A percentile compares a stretch with the other conserved stretches of the same genome.
Evolutionary conservation across 1,284 basidiomycete species (phyloP).

Genomic region (Sphaerobolus stellatus): DNA sequence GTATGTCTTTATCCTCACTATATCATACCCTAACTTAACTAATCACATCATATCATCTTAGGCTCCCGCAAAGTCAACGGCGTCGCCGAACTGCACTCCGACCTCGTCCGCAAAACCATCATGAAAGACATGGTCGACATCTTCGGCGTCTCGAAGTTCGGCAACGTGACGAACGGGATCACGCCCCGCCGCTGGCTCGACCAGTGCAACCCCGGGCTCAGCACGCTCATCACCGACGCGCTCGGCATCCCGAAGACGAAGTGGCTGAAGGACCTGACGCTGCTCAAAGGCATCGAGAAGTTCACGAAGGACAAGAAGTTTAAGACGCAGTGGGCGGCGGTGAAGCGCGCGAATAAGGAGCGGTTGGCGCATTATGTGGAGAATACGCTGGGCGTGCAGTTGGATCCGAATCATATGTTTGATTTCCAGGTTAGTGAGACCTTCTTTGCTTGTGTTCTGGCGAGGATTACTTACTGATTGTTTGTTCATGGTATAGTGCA

Average conservation of each 20-base stretch:
- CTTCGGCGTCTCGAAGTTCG: conserved; percentile 77
- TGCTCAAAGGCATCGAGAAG: conserved; percentile 67
- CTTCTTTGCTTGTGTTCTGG: neutral
- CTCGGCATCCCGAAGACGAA: conserved; percentile 69
- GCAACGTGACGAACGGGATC: conserved; percentile 84
- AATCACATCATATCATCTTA: conserved; percentile 21
- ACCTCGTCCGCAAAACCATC: conserved; percentile 75
- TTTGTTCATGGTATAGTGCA: conserved; percentile 13
- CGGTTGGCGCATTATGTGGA: conserved; percentile 78
- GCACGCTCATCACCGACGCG: conserved; percentile 77
- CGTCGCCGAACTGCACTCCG: conserved; percentile 87
- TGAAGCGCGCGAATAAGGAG: conserved; percentile 88
- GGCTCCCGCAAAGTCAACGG: conserved; percentile 88
- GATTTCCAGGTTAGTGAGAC: conserved; percentile 71
- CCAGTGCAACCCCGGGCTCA: conserved; percentile 87
- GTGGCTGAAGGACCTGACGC: conserved; percentile 80
- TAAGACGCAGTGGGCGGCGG: conserved; percentile 74
- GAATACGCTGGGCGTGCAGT: conserved; percentile 63
- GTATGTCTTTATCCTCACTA: conserved; percentile 33
- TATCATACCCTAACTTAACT: neutral
- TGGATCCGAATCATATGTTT: conserved; percentile 84
- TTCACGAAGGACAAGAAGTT: conserved; percentile 72
- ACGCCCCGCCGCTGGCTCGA: conserved; percentile 89
- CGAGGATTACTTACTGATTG: neutral
- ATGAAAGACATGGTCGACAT: conserved; percentile 91